phyloP scores from a whole-genome alignment of 257 asterid genomes.

The Echium plantagineum region DNA sequence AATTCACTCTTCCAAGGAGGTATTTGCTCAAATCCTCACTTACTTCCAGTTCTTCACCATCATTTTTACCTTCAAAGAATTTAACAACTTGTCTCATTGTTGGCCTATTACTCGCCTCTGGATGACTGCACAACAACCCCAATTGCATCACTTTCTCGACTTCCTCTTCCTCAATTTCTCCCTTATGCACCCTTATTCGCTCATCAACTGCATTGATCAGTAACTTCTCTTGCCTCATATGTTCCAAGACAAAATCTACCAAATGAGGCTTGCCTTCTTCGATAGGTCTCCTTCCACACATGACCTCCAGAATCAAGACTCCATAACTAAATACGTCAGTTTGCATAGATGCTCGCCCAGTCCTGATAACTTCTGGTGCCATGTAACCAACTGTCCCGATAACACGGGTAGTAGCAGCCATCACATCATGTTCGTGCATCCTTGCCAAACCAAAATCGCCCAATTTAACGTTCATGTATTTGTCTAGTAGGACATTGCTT shows the following conservation, averaged over 20 bases:
- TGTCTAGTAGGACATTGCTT: slow-evolving; percentile 58
- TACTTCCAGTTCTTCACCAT: slow-evolving; percentile 17
- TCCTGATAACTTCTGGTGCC: slow-evolving; percentile 49
- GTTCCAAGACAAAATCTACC: slow-evolving; percentile 47
- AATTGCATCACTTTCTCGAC: slow-evolving; percentile 38
- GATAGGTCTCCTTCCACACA: slow-evolving; percentile 48
- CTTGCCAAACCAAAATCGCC: slow-evolving; percentile 72
- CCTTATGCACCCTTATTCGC: slow-evolving; percentile 18
- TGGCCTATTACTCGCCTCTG: slow-evolving; percentile 44
- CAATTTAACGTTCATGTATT: slow-evolving; percentile 50
- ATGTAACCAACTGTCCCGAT: slow-evolving; percentile 66
- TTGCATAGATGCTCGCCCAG: slow-evolving; percentile 46
- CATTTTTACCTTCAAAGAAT: slow-evolving; percentile 34
- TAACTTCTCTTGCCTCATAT: slow-evolving; percentile 36
- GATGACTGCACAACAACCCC: slow-evolving; percentile 46
- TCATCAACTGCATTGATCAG: slow-evolving; percentile 27
- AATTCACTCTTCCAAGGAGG: slow-evolving; percentile 37
- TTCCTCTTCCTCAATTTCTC: slow-evolving; percentile 23
- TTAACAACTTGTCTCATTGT: slow-evolving; percentile 59
- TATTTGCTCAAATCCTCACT: slow-evolving; percentile 33
- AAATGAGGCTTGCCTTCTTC: slow-evolving; percentile 38
- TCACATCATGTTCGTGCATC: slow-evolving; percentile 47
- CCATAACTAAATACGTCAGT: slow-evolving; percentile 50
- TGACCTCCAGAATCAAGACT: slow-evolving; percentile 43
- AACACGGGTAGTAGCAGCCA: slow-evolving; percentile 52